Conservation (phyloP, 495 filamentous ascomycete species). For the Aspergillus leporis region DNA sequence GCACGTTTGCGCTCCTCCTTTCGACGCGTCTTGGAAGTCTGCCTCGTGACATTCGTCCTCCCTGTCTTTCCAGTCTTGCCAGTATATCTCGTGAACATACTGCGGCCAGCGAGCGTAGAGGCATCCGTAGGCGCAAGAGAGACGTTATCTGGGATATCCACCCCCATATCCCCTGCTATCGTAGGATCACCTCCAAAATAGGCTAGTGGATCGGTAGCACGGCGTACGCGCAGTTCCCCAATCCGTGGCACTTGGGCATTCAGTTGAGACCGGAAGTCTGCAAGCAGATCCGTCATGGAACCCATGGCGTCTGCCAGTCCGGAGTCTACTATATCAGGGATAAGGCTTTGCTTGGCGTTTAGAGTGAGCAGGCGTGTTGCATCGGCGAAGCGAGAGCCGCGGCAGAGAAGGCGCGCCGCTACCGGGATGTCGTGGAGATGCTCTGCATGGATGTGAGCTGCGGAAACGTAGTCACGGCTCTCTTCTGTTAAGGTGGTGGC, state of each 20-base stretch:
- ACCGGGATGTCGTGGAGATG: conserved; percentile 69
- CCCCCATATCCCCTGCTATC: conserved; percentile 43
- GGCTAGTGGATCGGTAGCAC: conserved; percentile 75
- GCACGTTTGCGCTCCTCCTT: conserved; percentile 94
- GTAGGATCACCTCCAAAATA: conserved; percentile 72
- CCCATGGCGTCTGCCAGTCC: conserved; percentile 77
- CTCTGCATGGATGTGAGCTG: conserved; percentile 77
- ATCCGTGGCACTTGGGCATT: conserved; percentile 82
- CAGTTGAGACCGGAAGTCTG: conserved; percentile 86
- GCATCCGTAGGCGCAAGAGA: conserved; percentile 84
- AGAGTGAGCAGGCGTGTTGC: conserved; percentile 70
- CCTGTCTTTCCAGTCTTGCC: conserved; percentile 85
- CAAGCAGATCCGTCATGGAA: conserved; percentile 79
- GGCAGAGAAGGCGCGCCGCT: conserved; percentile 73
- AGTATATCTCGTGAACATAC: conserved; percentile 91
- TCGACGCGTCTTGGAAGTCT: conserved; percentile 78
- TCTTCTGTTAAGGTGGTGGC: conserved; percentile 78
- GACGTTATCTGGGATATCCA: conserved; percentile 85
- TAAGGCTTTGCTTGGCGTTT: conserved; percentile 44
- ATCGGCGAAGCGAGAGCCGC: conserved; percentile 79
- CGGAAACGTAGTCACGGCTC: conserved; percentile 75
- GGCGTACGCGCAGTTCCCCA: conserved; percentile 74
- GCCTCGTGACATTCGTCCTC: conserved; percentile 68
- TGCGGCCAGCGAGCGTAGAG: conserved; percentile 67
- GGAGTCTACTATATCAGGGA: conserved; percentile 65